Conservation (phyloP, 441 rosid species). For the Erodium texanum region DNA sequence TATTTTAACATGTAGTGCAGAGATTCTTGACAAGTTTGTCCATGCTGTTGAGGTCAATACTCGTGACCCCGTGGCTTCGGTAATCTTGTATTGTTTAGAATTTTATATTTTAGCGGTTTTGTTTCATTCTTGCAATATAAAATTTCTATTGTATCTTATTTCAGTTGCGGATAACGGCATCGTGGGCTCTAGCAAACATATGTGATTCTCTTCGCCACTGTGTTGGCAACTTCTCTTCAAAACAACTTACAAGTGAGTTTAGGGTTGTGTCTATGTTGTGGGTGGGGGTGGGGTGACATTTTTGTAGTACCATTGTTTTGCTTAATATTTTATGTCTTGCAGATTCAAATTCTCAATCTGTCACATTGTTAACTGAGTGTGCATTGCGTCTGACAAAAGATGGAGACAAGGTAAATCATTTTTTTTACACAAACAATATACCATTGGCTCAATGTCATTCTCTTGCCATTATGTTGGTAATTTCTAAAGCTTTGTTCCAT, state of each 20-base stretch:
- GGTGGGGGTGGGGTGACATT: slow-evolving; percentile 10
- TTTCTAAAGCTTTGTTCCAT: background rate
- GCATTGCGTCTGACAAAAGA: slow-evolving; percentile 73
- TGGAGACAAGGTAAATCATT: slow-evolving; percentile 74
- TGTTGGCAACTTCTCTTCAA: slow-evolving; percentile 33
- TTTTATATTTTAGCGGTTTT: slow-evolving; percentile 8
- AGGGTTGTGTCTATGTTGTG: background rate
- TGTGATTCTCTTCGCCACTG: slow-evolving; percentile 66
- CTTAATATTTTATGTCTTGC: slow-evolving; percentile 8
- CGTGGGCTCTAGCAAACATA: slow-evolving; percentile 93
- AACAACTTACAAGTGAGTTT: slow-evolving; percentile 31
- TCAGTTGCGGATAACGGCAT: slow-evolving; percentile 83
- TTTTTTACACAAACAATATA: too few species aligned
- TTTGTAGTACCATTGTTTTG: slow-evolving; percentile 9
- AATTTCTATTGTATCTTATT: slow-evolving; percentile 18
- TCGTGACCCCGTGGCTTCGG: slow-evolving; percentile 59
- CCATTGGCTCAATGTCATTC: too few species aligned
- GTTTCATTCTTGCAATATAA: slow-evolving; percentile 11
- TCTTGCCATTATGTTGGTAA: too few species aligned
- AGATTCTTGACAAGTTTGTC: slow-evolving; percentile 60
- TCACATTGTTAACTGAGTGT: slow-evolving; percentile 49
- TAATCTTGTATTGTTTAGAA: slow-evolving; percentile 20
- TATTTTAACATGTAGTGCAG: slow-evolving; percentile 57
- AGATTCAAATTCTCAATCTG: slow-evolving; percentile 34
- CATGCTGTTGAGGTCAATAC: slow-evolving; percentile 64